Percentiles rank a stretch among this genome's conserved stretches.
Conservation (phyloP, 805 yeast species). For the Schizosaccharomyces octosporus region DNA sequence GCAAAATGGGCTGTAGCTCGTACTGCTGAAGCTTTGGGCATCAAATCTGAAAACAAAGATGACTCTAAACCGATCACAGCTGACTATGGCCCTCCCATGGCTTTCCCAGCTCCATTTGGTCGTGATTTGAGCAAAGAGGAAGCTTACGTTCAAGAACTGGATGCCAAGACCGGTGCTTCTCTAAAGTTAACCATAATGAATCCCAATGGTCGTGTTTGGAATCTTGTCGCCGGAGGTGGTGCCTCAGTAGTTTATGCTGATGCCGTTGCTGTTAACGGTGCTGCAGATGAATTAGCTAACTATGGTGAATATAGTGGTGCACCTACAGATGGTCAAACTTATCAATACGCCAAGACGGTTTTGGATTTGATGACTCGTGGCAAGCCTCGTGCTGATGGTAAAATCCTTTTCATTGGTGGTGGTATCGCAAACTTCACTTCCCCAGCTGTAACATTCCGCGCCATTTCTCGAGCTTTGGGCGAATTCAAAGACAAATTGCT, state of each 20-base stretch:
- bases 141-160: slow-evolving; percentile 24
- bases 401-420: slow-evolving; percentile 22
- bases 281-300: slow-evolving; percentile 21
- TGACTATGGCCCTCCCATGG: slow-evolving; percentile 21
- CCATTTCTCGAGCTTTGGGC: slow-evolving; percentile 24
- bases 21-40: slow-evolving; percentile 19
- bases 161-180: slow-evolving; percentile 25
- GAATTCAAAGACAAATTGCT: slow-evolving; percentile 17
- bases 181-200: slow-evolving; percentile 21
- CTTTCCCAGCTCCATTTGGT: slow-evolving; percentile 25
- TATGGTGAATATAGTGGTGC: slow-evolving; percentile 27
- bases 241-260: slow-evolving; percentile 25
- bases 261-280: slow-evolving; percentile 24
- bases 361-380: slow-evolving; percentile 23
- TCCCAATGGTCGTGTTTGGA: slow-evolving; percentile 22
- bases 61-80: slow-evolving; percentile 16
- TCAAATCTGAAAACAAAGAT: slow-evolving; percentile 5
- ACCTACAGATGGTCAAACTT: slow-evolving; percentile 23
- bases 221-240: slow-evolving; percentile 25
- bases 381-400: slow-evolving; percentile 15
- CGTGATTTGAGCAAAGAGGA: slow-evolving; percentile 22
- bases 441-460: slow-evolving; percentile 25
- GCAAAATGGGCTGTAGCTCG: slow-evolving; percentile 26
- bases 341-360: slow-evolving; percentile 24
- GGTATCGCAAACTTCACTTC: slow-evolving; percentile 26